These are phyloP conservation scores for Dendryphion nanum DNA, from an alignment of 2,329 filamentous ascomycete species.

Conservation along the genomic window DNA sequence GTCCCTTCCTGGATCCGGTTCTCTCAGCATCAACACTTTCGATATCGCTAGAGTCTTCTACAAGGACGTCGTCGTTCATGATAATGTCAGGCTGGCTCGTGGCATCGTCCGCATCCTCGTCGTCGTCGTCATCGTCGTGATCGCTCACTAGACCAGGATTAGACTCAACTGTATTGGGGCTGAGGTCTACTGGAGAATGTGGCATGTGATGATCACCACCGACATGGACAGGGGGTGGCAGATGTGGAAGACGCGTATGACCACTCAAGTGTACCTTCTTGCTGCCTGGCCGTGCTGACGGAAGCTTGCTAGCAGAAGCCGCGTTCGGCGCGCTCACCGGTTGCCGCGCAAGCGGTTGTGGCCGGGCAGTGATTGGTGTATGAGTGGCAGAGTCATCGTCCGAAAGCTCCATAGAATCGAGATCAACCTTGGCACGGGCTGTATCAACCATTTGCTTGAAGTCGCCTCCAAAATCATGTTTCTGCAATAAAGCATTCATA, in stretches of 20 bases:
- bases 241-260: slow-evolving; percentile 30
- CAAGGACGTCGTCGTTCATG: slow-evolving; percentile 37
- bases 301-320: slow-evolving; percentile 25
- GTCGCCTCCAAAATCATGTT: slow-evolving; percentile 43
- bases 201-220: slow-evolving; percentile 22
- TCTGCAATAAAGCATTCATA: slow-evolving; percentile 40
- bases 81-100: slow-evolving; percentile 35
- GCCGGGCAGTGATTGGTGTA: slow-evolving; percentile 25
- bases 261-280: slow-evolving; percentile 28
- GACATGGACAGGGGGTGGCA: slow-evolving; percentile 27
- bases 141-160: slow-evolving; percentile 52
- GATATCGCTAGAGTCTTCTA: slow-evolving; percentile 40
- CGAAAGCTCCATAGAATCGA: slow-evolving; percentile 33
- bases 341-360: slow-evolving; percentile 32
- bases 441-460: slow-evolving; percentile 37
- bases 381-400: slow-evolving; percentile 34
- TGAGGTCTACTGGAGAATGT: slow-evolving; percentile 41
- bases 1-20: slow-evolving; percentile 27
- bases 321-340: slow-evolving; percentile 24
- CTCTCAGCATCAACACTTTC: slow-evolving; percentile 34
- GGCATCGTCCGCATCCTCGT: slow-evolving; percentile 40
- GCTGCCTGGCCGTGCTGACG: slow-evolving; percentile 30
- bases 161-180: slow-evolving; percentile 49
- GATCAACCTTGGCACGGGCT: slow-evolving; percentile 36
- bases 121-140: slow-evolving; percentile 50